A percentile compares a stretch with the other conserved stretches of the same genome.
These are phyloP conservation scores for Amaranthus palmeri DNA, from an alignment of 148 eudicot genomes.

Conservation along the genomic window DNA sequence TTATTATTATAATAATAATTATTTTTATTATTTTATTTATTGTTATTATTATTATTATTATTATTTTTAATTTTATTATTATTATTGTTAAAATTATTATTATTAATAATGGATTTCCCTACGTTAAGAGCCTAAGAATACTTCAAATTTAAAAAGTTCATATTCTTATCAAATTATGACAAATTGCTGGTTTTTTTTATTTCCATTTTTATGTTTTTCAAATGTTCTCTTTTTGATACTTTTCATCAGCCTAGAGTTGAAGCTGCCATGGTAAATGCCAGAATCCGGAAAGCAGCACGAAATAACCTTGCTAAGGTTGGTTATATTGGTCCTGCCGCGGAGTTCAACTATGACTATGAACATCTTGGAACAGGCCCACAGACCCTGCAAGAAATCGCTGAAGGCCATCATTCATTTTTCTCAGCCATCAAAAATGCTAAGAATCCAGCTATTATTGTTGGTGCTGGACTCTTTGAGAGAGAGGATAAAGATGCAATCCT, in stretches of 20 bases:
- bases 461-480: conserved; percentile 82
- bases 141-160: background rate
- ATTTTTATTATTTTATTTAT: too few relatives aligned
- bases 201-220: background rate
- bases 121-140: background rate
- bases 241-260: conserved; percentile 88
- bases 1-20: too few relatives aligned
- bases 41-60: too few relatives aligned
- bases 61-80: too few relatives aligned
- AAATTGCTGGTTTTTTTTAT: background rate
- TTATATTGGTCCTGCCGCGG: conserved; percentile 73
- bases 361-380: conserved; percentile 83
- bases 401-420: conserved; percentile 67
- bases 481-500: conserved; percentile 81
- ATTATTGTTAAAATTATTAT: too few relatives aligned
- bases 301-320: conserved; percentile 74
- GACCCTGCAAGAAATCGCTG: conserved; percentile 64
- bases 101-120: too few relatives aligned
- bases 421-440: conserved; percentile 65
- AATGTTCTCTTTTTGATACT: background rate
- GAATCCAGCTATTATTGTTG: conserved; percentile 77
- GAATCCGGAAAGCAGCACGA: conserved; percentile 79
- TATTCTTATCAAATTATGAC: background rate
- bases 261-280: conserved; percentile 98
- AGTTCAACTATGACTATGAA: conserved; percentile 72